Conservation (phyloP, 225 moss, liverwort and hornwort species). For the Bryum argenteum region DNA sequence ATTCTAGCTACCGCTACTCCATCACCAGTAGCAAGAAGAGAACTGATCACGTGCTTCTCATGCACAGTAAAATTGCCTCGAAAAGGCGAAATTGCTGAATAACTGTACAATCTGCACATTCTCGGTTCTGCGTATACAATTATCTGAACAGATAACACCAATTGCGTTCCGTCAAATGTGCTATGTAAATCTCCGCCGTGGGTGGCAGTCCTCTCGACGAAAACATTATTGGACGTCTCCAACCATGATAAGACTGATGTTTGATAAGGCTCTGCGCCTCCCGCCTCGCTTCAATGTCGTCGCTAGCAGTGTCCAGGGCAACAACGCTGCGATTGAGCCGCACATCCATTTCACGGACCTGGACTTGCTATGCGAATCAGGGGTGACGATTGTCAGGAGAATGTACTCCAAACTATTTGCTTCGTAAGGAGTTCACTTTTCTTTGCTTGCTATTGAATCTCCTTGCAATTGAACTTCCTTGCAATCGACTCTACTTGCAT, state of each 20-base stretch:
- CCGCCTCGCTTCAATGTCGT: slow-evolving; percentile 74
- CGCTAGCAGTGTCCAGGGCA: slow-evolving; percentile 70
- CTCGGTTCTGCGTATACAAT: too few species aligned
- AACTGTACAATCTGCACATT: too few species aligned
- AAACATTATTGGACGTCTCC: slow-evolving; percentile 13
- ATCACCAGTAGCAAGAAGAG: too few species aligned
- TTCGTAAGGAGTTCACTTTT: slow-evolving; percentile 37
- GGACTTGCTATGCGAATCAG: slow-evolving; percentile 82
- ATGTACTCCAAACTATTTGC: slow-evolving; percentile 76
- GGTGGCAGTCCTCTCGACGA: slow-evolving; percentile 61
- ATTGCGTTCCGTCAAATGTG: too few species aligned
- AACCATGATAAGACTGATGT: slow-evolving; percentile 80
- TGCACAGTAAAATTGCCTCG: too few species aligned
- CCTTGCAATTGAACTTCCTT: too few species aligned
- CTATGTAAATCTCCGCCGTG: slow-evolving; percentile 64
- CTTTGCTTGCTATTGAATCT: neutral
- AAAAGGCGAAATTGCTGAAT: too few species aligned
- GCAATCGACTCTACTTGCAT: too few species aligned
- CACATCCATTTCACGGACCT: slow-evolving; percentile 88
- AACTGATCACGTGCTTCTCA: too few species aligned
- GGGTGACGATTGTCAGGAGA: slow-evolving; percentile 75
- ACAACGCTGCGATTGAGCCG: slow-evolving; percentile 82
- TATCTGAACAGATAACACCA: too few species aligned
- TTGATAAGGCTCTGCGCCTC: slow-evolving; percentile 78
- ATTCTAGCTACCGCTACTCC: too few species aligned